Evolutionary conservation across 129 eudicot species (phyloP).

Genomic region (Artemisia annua): DNA sequence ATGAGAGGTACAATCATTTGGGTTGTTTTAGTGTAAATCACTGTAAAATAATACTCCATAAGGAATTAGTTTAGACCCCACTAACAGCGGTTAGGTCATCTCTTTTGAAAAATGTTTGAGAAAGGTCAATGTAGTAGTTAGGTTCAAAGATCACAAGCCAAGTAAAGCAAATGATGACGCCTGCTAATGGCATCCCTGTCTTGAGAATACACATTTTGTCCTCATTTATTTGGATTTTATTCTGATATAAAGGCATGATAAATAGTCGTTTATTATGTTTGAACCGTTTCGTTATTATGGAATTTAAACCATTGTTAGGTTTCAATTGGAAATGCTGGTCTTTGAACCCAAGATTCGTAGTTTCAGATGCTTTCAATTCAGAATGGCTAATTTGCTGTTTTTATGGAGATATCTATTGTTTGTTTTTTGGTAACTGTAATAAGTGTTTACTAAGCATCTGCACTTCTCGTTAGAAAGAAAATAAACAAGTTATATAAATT

Average conservation of each 20-base stretch:
- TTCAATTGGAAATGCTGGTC: no score
- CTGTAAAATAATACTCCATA: background rate
- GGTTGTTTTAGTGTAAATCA: background rate
- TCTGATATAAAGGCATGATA: background rate
- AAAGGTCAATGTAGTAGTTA: constrained; percentile 11
- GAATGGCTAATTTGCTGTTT: no score
- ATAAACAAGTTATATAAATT: no score
- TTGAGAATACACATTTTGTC: background rate
- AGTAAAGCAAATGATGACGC: no score
- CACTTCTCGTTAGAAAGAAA: no score
- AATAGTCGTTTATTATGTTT: background rate
- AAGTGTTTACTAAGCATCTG: no score
- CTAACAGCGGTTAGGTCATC: background rate
- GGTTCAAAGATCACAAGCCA: constrained; percentile 1
- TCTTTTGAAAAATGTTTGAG: background rate
- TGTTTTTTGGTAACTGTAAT: no score
- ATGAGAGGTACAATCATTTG: background rate
- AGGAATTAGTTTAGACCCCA: constrained; percentile 1
- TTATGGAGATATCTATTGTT: no score
- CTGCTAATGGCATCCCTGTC: background rate
- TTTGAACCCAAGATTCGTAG: no score
- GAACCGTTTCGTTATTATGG: background rate
- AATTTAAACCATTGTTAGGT: no score
- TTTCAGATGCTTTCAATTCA: no score
- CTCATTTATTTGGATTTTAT: background rate